A percentile compares a stretch with the other conserved stretches of the same genome.
Conservation (phyloP, 2,329 filamentous ascomycete species). For the Penicillium sp. region DNA sequence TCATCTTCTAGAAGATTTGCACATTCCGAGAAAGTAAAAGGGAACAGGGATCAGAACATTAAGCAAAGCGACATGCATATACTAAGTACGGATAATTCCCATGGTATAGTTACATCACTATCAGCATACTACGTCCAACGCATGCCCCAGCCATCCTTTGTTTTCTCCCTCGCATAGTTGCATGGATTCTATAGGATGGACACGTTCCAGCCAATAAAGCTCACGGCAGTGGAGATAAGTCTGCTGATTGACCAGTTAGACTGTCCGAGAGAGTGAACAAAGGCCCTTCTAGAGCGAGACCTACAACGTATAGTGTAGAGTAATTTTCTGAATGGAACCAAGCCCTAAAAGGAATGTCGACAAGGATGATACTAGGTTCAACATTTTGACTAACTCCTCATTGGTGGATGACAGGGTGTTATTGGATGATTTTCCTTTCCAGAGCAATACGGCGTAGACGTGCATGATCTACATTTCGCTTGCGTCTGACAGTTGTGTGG, state of each 20-base stretch:
- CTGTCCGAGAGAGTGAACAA: neutral
- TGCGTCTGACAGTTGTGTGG: constrained; percentile 4
- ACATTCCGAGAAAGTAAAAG: neutral
- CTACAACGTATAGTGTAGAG: neutral
- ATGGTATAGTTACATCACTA: neutral
- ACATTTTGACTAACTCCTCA: neutral
- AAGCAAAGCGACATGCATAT: neutral
- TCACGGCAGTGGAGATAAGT: constrained; percentile 48
- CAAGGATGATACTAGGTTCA: neutral
- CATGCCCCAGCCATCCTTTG: neutral
- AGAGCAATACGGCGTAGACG: neutral
- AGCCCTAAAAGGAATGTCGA: neutral
- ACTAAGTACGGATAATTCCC: neutral
- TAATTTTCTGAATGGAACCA: neutral
- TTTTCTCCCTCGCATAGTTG: neutral
- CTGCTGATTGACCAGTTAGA: constrained; percentile 2
- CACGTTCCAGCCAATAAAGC: constrained; percentile 65
- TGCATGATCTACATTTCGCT: constrained; percentile 7
- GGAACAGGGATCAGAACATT: neutral
- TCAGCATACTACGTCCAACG: neutral
- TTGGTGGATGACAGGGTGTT: neutral
- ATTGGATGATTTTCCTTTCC: neutral
- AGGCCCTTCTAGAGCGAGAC: neutral
- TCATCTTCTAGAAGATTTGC: neutral
- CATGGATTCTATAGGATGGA: constrained; percentile 52